Conservation (phyloP, 768 basidiomycete genomes). For the Lactifluus rugatus region DNA sequence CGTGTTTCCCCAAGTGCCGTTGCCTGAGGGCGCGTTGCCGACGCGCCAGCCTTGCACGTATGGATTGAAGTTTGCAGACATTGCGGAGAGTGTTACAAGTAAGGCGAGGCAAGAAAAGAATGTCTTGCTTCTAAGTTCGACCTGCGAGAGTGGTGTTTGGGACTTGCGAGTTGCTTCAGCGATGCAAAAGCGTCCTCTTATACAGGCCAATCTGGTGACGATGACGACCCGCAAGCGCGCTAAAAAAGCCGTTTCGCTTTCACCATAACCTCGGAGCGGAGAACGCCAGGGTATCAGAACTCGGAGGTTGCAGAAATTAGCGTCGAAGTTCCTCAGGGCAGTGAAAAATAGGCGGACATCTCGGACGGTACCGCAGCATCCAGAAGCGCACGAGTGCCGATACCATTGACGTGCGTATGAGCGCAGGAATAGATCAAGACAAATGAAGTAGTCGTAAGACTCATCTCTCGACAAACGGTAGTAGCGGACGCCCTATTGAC, state of each 20-base stretch:
- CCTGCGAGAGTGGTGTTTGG: background rate
- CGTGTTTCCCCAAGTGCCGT: background rate
- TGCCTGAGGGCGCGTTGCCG: slow-evolving; percentile 1
- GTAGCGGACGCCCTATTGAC: background rate
- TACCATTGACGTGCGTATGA: background rate
- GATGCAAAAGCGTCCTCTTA: background rate
- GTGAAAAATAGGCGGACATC: background rate
- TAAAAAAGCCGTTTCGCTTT: background rate
- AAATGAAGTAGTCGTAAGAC: background rate
- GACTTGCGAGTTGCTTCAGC: background rate
- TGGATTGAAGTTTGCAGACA: slow-evolving; percentile 19
- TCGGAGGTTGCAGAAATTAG: background rate
- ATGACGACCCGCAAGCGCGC: background rate
- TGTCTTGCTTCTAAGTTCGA: background rate
- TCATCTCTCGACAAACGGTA: background rate
- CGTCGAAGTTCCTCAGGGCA: background rate
- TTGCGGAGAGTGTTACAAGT: background rate
- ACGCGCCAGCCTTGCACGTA: slow-evolving; percentile 18
- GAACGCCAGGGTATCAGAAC: background rate
- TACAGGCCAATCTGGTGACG: background rate
- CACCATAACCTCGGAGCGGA: background rate
- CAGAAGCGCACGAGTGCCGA: background rate
- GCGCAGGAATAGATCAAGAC: background rate
- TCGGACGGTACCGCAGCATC: background rate
- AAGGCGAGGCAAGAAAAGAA: background rate